Percentiles rank a stretch among this genome's conserved stretches.
Evolutionary conservation across 139 green algal species (phyloP).

Genomic region (Auxenochlorella pyrenoidosa): DNA sequence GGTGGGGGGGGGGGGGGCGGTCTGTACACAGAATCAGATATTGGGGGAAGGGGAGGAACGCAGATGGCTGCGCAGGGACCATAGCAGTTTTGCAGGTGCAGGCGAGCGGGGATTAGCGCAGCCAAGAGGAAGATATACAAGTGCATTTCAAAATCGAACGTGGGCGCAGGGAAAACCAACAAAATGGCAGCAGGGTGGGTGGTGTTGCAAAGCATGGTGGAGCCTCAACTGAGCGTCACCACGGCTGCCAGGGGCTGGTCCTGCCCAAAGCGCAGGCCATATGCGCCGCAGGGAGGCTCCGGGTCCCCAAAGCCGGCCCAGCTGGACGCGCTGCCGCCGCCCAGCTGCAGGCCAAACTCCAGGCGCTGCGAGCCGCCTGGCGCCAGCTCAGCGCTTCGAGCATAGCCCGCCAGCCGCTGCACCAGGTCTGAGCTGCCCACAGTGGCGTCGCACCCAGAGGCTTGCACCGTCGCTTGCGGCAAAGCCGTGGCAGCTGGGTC

Average conservation of each 20-base stretch:
- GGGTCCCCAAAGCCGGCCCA: background rate
- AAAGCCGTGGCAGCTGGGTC: background rate
- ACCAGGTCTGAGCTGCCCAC: background rate
- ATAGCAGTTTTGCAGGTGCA: too few species aligned
- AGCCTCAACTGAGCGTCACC: background rate
- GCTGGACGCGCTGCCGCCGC: background rate
- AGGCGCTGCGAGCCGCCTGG: background rate
- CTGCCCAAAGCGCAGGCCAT: background rate
- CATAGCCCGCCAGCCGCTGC: conserved; percentile 1
- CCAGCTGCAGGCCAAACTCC: background rate
- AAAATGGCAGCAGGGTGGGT: too few species aligned
- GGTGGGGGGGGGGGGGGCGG: too few species aligned
- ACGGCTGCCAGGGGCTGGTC: background rate
- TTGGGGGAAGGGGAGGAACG: too few species aligned
- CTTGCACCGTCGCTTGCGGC: background rate
- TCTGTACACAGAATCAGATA: too few species aligned
- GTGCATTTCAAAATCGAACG: too few species aligned
- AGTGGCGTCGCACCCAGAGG: background rate
- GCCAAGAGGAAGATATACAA: too few species aligned
- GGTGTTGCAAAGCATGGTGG: too few species aligned
- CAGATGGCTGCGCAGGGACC: too few species aligned
- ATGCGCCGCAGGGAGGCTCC: background rate
- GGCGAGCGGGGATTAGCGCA: too few species aligned
- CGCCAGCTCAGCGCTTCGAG: background rate
- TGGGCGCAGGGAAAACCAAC: too few species aligned